Percentiles rank a stretch among this genome's conserved stretches.
These are phyloP conservation scores for Barnettozyma hawaiiensis DNA, from an alignment of 1,139 yeast species.

Conservation along the genomic window DNA sequence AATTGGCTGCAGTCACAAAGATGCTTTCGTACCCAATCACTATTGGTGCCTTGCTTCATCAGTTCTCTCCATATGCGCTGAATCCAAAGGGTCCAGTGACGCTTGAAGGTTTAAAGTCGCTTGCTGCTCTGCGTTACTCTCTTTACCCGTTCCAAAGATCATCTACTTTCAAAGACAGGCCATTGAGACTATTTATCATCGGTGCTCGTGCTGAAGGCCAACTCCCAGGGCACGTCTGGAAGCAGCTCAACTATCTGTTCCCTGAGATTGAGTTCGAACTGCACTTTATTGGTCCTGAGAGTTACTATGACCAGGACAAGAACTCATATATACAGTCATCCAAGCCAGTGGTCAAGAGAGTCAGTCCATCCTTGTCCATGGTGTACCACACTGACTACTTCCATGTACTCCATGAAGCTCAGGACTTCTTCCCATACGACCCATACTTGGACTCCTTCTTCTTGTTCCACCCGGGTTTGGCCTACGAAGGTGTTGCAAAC, in stretches of 20 bases:
- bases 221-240: constrained; percentile 94
- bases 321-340: constrained; percentile 46
- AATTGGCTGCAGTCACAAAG: constrained; percentile 91
- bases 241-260: constrained; percentile 80
- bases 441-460: constrained; percentile 92
- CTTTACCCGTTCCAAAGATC: constrained; percentile 67
- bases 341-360: constrained; percentile 63
- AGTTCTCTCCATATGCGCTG: constrained; percentile 75
- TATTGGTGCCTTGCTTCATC: constrained; percentile 76
- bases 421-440: constrained; percentile 95
- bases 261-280: constrained; percentile 80
- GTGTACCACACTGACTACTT: constrained; percentile 86
- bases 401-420: constrained; percentile 83
- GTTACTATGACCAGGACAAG: constrained; percentile 63
- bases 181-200: constrained; percentile 80
- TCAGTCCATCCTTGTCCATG: constrained; percentile 70
- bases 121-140: constrained; percentile 87
- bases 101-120: constrained; percentile 85
- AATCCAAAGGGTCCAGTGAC: constrained; percentile 85
- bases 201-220: constrained; percentile 94
- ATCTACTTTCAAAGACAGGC: constrained; percentile 69
- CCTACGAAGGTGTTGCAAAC: constrained; percentile 72
- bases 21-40: constrained; percentile 91
- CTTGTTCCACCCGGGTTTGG: constrained; percentile 92
- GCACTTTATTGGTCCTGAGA: constrained; percentile 93